A percentile compares a stretch with the other conserved stretches of the same genome.
Conservation (phyloP, 1,284 basidiomycete species). For the Puccinia coronata region DNA sequence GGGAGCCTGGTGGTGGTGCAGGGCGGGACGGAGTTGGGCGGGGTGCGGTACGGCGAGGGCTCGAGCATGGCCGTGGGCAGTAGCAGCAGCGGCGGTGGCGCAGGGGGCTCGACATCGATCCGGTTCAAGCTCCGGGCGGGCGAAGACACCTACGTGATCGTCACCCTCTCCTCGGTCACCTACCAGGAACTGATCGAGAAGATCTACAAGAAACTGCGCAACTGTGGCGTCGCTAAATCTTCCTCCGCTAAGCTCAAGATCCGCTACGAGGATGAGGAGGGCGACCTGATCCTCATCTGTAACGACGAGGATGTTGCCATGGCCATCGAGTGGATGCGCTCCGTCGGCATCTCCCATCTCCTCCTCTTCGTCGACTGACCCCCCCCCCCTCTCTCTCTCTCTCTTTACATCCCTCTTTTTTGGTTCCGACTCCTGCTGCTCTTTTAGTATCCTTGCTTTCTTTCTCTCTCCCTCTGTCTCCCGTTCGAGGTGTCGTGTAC, state of each 20-base stretch:
- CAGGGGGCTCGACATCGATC: slow-evolving; percentile 53
- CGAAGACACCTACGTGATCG: slow-evolving; percentile 88
- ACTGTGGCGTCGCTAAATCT: slow-evolving; percentile 73
- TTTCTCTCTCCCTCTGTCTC: neutral
- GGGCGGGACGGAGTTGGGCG: slow-evolving; percentile 32
- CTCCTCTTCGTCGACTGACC: slow-evolving; percentile 33
- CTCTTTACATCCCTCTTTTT: neutral
- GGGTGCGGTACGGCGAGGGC: slow-evolving; percentile 51
- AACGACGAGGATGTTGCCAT: slow-evolving; percentile 87
- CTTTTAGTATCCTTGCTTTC: neutral
- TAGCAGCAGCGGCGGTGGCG: neutral
- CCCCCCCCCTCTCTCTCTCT: neutral
- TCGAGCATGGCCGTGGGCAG: neutral
- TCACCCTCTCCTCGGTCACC: slow-evolving; percentile 74
- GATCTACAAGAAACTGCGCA: slow-evolving; percentile 85
- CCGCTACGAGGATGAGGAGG: slow-evolving; percentile 74
- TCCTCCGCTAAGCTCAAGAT: slow-evolving; percentile 77
- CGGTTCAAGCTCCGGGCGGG: slow-evolving; percentile 70
- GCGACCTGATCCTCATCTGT: slow-evolving; percentile 79
- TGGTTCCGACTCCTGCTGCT: neutral
- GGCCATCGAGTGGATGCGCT: slow-evolving; percentile 68
- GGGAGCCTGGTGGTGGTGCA: slow-evolving; percentile 17
- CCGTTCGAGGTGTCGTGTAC: neutral
- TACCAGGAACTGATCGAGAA: slow-evolving; percentile 81
- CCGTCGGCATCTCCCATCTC: slow-evolving; percentile 17